A percentile compares a stretch with the other conserved stretches of the same genome.
These are phyloP conservation scores for Ogataea hybrid DNA, from an alignment of 1,139 yeast genomes.

Conservation along the genomic window DNA sequence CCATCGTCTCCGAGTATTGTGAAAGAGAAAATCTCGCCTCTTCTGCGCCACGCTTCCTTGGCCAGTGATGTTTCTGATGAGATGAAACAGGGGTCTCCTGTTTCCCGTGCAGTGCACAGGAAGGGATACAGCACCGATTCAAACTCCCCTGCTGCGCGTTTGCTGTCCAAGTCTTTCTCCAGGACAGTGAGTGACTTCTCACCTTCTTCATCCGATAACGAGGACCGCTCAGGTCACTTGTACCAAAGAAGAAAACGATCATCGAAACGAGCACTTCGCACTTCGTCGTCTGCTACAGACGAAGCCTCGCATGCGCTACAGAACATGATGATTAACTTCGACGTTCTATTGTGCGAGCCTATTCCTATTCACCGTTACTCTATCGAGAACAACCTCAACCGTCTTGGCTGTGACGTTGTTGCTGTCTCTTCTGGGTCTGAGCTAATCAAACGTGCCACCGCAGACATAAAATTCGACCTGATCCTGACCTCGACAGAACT, in stretches of 20 bases:
- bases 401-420: constrained; percentile 78
- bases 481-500: constrained; percentile 75
- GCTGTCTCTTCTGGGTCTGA: constrained; percentile 81
- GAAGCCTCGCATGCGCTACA: constrained; percentile 17
- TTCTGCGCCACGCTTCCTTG: constrained; percentile 35
- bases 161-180: constrained; percentile 30
- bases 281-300: constrained; percentile 20
- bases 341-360: constrained; percentile 81
- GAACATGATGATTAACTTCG: constrained; percentile 36
- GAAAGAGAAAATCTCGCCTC: constrained; percentile 22
- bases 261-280: constrained; percentile 18
- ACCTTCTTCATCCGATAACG: constrained; percentile 70
- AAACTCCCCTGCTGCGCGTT: constrained; percentile 25
- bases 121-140: constrained; percentile 10
- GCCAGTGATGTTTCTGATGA: constrained; percentile 36
- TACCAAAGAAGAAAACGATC: constrained; percentile 56
- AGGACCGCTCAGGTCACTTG: constrained; percentile 55
- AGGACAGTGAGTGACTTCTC: constrained; percentile 46
- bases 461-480: constrained; percentile 80
- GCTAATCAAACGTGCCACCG: constrained; percentile 75
- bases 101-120: constrained; percentile 12
- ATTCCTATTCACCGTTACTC: constrained; percentile 79
- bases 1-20: constrained; percentile 35
- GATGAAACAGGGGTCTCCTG: constrained; percentile 18
- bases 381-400: constrained; percentile 61